A percentile compares a stretch with the other conserved stretches of the same genome.
Evolutionary conservation across 2,329 filamentous ascomycete species (phyloP).

Genomic region (Alternaria triticina): DNA sequence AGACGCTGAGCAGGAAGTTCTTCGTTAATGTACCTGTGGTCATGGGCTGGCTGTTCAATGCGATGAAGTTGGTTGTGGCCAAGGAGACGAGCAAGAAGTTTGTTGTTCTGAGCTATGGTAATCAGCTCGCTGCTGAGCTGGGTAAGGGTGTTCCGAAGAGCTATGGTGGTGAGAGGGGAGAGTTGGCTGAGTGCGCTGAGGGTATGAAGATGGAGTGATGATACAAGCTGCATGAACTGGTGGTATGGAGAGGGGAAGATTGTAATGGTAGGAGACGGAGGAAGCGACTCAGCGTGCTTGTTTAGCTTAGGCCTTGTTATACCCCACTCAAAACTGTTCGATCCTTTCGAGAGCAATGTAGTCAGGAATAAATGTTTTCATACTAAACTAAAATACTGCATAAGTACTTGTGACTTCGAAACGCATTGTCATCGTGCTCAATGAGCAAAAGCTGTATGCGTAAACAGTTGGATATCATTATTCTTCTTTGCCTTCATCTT

Average conservation of each 20-base stretch:
- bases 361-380: neutral
- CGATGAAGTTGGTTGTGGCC: constrained; percentile 55
- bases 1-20: constrained; percentile 89
- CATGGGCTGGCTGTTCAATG: constrained; percentile 76
- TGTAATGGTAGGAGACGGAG: constrained; percentile 27
- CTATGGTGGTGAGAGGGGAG: constrained; percentile 76
- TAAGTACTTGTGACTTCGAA: neutral
- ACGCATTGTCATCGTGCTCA: neutral
- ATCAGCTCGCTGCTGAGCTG: constrained; percentile 70
- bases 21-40: constrained; percentile 92
- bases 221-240: neutral
- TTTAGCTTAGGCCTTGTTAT: constrained; percentile 19
- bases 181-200: constrained; percentile 54
- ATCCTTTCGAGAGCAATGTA: neutral
- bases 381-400: neutral
- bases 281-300: neutral
- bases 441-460: neutral
- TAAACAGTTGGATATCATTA: constrained; percentile 3
- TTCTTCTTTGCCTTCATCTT: constrained; percentile 15
- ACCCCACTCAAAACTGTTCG: constrained; percentile 13
- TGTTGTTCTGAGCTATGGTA: constrained; percentile 63
- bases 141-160: constrained; percentile 71
- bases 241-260: neutral
- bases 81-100: constrained; percentile 59
- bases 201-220: constrained; percentile 47